Evolutionary conservation across 306 rosid species (phyloP).

Genomic region (Senna tora): DNA sequence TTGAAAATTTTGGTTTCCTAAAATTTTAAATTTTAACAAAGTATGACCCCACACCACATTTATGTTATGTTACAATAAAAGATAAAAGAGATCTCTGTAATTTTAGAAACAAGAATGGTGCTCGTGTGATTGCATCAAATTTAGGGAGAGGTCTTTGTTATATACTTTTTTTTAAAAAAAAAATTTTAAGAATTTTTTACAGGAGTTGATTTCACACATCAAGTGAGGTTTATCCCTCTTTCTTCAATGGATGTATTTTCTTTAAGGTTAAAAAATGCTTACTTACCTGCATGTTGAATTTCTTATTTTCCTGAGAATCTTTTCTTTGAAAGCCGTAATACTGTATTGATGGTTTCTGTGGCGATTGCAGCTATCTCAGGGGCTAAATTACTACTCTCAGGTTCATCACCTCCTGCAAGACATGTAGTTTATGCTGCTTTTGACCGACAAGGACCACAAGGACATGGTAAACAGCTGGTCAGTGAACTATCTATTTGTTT

Average conservation of each 20-base stretch:
- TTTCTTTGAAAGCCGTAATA: conserved; percentile 15
- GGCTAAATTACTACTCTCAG: conserved; percentile 64
- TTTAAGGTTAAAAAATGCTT: background rate
- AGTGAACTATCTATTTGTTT: conserved; percentile 29
- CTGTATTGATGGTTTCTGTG: conserved; percentile 30
- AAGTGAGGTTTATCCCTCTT: background rate
- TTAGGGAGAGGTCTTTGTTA: conserved; percentile 3
- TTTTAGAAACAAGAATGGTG: background rate
- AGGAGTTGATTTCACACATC: conserved; percentile 1
- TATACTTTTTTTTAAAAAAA: background rate
- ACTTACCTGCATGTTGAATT: background rate
- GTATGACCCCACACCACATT: background rate
- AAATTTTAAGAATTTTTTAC: background rate
- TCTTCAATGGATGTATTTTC: background rate
- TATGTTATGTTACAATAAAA: background rate
- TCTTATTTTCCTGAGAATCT: conserved; percentile 18
- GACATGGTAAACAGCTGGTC: conserved; percentile 89
- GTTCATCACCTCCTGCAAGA: conserved; percentile 70
- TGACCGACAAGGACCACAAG: conserved; percentile 74
- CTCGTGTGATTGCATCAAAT: background rate
- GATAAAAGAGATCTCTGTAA: background rate
- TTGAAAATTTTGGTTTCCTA: background rate
- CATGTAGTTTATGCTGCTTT: conserved; percentile 75
- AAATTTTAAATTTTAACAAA: background rate
- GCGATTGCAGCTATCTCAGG: conserved; percentile 61